Evolutionary conservation across 2,329 filamentous ascomycete species (phyloP).

Genomic region (Paracoccidioides brasiliensis): DNA sequence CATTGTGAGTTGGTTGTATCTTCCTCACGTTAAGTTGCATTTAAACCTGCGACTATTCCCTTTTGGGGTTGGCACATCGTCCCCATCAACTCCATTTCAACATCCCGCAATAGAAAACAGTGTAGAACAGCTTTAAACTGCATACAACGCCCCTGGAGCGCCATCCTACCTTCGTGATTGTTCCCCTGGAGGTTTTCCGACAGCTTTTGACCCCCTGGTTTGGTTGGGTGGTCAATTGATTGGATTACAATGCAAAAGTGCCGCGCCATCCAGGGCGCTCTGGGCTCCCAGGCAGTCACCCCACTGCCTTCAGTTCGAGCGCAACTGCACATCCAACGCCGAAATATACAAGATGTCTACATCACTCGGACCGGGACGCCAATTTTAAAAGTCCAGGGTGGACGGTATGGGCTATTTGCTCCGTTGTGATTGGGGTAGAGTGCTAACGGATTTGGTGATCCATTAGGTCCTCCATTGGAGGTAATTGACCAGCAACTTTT

Average conservation of each 20-base stretch:
- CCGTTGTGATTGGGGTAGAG: slow-evolving; percentile 5
- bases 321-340: slow-evolving; percentile 33
- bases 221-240: slow-evolving; percentile 14
- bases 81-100: not conserved
- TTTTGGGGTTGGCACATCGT: not conserved
- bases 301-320: slow-evolving; percentile 19
- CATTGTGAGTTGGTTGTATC: too few species aligned
- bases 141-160: slow-evolving; percentile 1
- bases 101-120: slow-evolving; percentile 5
- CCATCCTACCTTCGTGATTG: not conserved
- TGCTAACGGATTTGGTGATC: slow-evolving; percentile 15
- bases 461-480: slow-evolving; percentile 67
- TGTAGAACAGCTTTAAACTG: slow-evolving; percentile 19
- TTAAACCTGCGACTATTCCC: not conserved
- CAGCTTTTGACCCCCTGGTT: slow-evolving; percentile 16
- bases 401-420: slow-evolving; percentile 50
- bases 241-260: slow-evolving; percentile 34
- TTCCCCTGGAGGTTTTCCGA: not conserved
- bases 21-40: too few species aligned
- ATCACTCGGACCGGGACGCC: slow-evolving; percentile 96
- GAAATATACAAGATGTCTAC: slow-evolving; percentile 61
- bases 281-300: slow-evolving; percentile 27
- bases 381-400: slow-evolving; percentile 75
- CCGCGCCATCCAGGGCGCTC: slow-evolving; percentile 30
- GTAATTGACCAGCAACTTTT: slow-evolving; percentile 37